Evolutionary conservation across 139 green algal genomes (phyloP).

Genomic region (Chlamydomonas sphaeroides): DNA sequence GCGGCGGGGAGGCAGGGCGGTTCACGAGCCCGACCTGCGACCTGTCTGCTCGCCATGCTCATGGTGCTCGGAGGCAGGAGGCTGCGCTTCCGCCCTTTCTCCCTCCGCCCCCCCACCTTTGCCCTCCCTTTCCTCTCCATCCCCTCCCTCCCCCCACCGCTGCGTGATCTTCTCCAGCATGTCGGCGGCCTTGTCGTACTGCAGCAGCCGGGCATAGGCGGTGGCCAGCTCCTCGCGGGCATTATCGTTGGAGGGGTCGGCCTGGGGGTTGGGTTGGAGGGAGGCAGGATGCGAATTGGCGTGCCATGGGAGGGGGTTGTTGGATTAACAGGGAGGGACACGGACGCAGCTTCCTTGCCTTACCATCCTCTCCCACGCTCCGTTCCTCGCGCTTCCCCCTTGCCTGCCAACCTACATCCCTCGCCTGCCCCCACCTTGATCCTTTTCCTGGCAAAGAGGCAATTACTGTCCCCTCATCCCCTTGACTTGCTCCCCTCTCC

Average conservation of each 20-base stretch:
- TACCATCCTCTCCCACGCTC: not conserved
- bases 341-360: not conserved
- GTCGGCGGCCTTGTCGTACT: conserved; percentile 55
- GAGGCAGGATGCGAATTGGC: not conserved
- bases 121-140: too few relatives aligned
- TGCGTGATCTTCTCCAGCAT: conserved; percentile 58
- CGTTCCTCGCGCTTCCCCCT: not conserved
- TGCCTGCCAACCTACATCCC: too few relatives aligned
- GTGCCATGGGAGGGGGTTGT: not conserved
- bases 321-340: not conserved
- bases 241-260: conserved; percentile 45
- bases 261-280: not conserved
- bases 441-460: too few relatives aligned
- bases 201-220: conserved; percentile 56
- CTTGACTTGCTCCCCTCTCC: not conserved
- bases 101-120: too few relatives aligned
- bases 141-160: not conserved
- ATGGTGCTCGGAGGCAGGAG: too few relatives aligned
- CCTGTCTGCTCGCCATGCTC: too few relatives aligned
- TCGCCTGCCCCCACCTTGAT: too few relatives aligned
- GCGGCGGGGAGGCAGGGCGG: too few relatives aligned
- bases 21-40: too few relatives aligned
- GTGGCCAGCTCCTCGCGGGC: conserved; percentile 54
- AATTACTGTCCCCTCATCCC: too few relatives aligned
- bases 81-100: too few relatives aligned